Evolutionary conservation across 2,329 filamentous ascomycete species (phyloP), one percentile per base, ranked within the genome.

Genomic region (Drechslerella dactyloides): DNA sequence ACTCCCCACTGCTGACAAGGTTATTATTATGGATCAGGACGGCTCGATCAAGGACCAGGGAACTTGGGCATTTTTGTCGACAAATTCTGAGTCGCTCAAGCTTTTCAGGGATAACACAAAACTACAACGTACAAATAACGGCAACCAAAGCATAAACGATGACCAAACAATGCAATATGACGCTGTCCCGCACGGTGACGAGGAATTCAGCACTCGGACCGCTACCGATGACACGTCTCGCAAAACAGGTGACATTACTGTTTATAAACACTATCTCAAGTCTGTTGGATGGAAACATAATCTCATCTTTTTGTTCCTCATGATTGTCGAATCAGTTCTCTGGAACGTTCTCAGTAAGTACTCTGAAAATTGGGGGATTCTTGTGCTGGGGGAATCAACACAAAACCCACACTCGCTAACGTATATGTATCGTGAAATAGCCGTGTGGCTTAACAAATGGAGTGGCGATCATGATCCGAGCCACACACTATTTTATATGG

Each of bases 361-460:
- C 27, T 33, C 27, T 33, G 8, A 33, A 33, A 33, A 33, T 33
- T 33, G 27, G n/a, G n/a, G n/a, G n/a, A n/a, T n/a, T n/a, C n/a
- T n/a, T n/a, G n/a, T n/a, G n/a, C n/a, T n/a, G n/a, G n/a, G n/a
- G n/a, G n/a, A n/a, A n/a, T n/a, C n/a, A n/a, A n/a, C n/a, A n/a
- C n/a, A 33, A 4, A 33, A 33, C 27, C 3, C 3, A 8, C 27
- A 8, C 27, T 33, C 27, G 8, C 8, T 33, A 3, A 33, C 27
- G 3, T 3, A 33, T 33, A 33, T 4, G 3, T 4, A 3, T 33
- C 8, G 35, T 35, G 21, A 1, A 24, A 46, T 27, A 72, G 68
- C 60, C 8, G 58, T 72, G 7, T 73, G 69, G 62, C 35, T 73
- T 24, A 66, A 73, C 40, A 58, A 63, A 19, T 73, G 69, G 69